Percentiles rank a stretch among this genome's conserved stretches.
Evolutionary conservation across 2,329 filamentous ascomycete genomes (phyloP).

Genomic region (Cyclaneusma minus): DNA sequence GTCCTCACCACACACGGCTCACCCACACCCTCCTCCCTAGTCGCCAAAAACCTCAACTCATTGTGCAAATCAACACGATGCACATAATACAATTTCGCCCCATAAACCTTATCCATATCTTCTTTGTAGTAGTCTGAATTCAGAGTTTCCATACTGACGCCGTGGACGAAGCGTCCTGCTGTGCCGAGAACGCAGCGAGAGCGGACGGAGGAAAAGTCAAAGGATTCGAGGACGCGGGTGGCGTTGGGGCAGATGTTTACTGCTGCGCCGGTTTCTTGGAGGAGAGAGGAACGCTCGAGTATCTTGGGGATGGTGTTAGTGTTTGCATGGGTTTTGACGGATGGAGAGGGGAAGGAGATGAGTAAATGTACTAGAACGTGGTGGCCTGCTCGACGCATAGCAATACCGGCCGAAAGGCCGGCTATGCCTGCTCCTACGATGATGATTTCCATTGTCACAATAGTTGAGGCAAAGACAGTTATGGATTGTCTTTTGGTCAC

Average conservation of each 20-base stretch:
- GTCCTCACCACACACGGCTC: slow-evolving; percentile 13
- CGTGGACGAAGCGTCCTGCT: no score
- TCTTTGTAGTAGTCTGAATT: no score
- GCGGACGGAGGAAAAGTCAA: no score
- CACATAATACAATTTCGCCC: slow-evolving; percentile 10
- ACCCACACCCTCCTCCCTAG: slow-evolving; percentile 9
- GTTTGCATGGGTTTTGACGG: no score
- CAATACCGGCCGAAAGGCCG: slow-evolving; percentile 18
- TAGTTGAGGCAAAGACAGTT: no score
- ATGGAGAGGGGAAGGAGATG: no score
- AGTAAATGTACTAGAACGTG: no score
- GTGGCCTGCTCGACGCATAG: slow-evolving; percentile 14
- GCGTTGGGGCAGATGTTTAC: slow-evolving; percentile 24
- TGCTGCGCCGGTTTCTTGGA: slow-evolving; percentile 25
- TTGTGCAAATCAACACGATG: slow-evolving; percentile 27
- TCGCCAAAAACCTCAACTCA: slow-evolving; percentile 18
- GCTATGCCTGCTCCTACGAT: slow-evolving; percentile 19
- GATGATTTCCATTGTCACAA: slow-evolving; percentile 9
- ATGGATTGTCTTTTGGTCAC: no score
- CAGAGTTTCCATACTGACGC: no score
- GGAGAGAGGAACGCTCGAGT: slow-evolving; percentile 18
- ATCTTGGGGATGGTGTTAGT: no score
- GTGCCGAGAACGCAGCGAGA: no score
- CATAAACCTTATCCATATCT: slow-evolving; percentile 5
- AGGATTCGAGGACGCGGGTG: slow-evolving; percentile 18